phyloP scores from a whole-genome alignment of 805 yeast species.

The Metschnikowia lachancei region DNA sequence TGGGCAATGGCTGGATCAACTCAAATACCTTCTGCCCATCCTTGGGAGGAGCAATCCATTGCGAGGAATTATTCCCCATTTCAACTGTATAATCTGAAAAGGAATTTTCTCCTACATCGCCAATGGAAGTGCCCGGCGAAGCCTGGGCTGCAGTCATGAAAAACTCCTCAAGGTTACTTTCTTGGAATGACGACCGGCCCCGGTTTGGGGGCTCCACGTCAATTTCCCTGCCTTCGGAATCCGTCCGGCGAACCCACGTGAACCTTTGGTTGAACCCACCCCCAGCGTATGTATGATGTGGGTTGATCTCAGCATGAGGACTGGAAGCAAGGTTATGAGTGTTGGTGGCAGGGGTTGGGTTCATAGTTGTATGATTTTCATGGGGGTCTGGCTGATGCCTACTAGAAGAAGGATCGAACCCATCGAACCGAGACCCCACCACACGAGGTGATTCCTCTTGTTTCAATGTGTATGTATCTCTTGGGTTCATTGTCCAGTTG shows the following conservation, averaged over 20 bases:
- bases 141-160: conserved; percentile 46
- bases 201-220: neutral
- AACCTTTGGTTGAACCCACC: neutral
- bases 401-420: neutral
- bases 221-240: neutral
- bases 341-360: too few relatives aligned
- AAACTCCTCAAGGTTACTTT: conserved; percentile 40
- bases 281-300: neutral
- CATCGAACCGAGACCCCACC: neutral
- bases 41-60: conserved; percentile 15
- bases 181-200: conserved; percentile 1
- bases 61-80: neutral
- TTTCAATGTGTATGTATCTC: neutral
- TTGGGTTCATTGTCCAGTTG: neutral
- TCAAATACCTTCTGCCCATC: conserved; percentile 61
- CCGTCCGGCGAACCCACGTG: conserved; percentile 5
- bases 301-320: neutral
- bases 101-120: conserved; percentile 1
- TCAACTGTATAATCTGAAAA: neutral
- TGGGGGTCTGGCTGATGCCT: neutral
- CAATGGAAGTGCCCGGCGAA: conserved; percentile 17
- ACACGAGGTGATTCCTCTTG: neutral
- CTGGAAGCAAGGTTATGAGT: too few relatives aligned
- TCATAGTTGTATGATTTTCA: too few relatives aligned
- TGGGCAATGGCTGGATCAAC: conserved; percentile 60